phyloP scores from a whole-genome alignment of 805 yeast species.

The Yamadazyma akitaensis region DNA sequence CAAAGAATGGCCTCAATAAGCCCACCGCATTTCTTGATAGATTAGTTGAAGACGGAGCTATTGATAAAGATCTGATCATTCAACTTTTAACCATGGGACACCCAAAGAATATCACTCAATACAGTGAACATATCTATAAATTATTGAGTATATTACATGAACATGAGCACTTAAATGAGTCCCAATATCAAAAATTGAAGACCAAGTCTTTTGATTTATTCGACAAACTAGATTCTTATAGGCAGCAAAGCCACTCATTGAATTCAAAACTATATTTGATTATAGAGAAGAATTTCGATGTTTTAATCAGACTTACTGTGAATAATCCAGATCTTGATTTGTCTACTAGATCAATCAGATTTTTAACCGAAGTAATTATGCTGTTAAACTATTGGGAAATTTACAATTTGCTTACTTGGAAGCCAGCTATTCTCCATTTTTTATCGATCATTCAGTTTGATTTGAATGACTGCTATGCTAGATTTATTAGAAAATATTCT shows the following conservation, averaged over 20 bases:
- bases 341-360: slow-evolving; percentile 33
- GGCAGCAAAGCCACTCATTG: slow-evolving; percentile 24
- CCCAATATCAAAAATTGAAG: slow-evolving; percentile 19
- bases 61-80: slow-evolving; percentile 15
- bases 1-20: neutral
- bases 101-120: slow-evolving; percentile 34
- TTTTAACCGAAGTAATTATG: slow-evolving; percentile 36
- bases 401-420: slow-evolving; percentile 38
- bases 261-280: slow-evolving; percentile 30
- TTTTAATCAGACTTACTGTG: slow-evolving; percentile 34
- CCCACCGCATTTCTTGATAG: slow-evolving; percentile 6
- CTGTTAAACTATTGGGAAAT: slow-evolving; percentile 43
- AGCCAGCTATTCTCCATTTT: slow-evolving; percentile 42
- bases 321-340: slow-evolving; percentile 26
- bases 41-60: slow-evolving; percentile 20
- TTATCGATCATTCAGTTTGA: slow-evolving; percentile 37
- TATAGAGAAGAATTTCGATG: slow-evolving; percentile 38
- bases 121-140: slow-evolving; percentile 35
- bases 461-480: slow-evolving; percentile 36
- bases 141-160: slow-evolving; percentile 21
- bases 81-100: slow-evolving; percentile 21
- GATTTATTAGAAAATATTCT: slow-evolving; percentile 33
- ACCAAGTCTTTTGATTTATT: slow-evolving; percentile 24
- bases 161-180: slow-evolving; percentile 8
- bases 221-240: slow-evolving; percentile 21